Evolutionary conservation across 108 stramenopile genomes (phyloP), one percentile per base, ranked within the genome.

Genomic region (Conticribra weissflogii): DNA sequence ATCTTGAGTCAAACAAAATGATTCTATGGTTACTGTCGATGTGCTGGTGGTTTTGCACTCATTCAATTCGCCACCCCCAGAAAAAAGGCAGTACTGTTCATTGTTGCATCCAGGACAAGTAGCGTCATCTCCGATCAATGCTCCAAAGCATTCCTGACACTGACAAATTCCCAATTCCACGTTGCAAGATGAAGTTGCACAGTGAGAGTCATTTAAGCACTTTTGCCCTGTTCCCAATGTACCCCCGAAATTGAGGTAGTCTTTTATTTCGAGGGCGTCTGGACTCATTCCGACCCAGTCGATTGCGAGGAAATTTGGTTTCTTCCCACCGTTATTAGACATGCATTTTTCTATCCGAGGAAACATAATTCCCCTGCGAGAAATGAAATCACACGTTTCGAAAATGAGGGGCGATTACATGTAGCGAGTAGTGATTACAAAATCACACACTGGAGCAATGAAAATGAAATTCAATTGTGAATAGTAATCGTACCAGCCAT

Each of bases 271-370:
- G 32, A 27, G 45, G 5, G 73, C 65, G 19, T 74, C 64, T 27
- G 44, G 25, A 18, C 29, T 21, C 54, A 63, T 33, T 16, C 47
- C 5, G 0, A 66, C 73, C 73, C 73, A 74, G 31, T 74, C 73
- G 29, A 74, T 33, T 16, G 73, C 55, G 46, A 74, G 65, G 51
- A 66, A 66, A 48, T 66, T 74, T 33, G 73, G 73, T 33, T 74
- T 74, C 2, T 23, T 54, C 24, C 31, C 34, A 18, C 73, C 73
- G 53, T 52, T 66, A 53, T 50, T 66, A 4, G 33, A 25, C 73
- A 74, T 74, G 33, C 73, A 74, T 19, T 50, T 44, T 23, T 58
- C 58, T 30, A 73, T 64, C 19, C 72, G 53, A 24, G 53, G 53
- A 54, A 57, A 64, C 3, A 73, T 31, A n/a, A 54, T 44, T 44